Conservation (phyloP, 768 basidiomycete species). For the Mycena alexandri region DNA sequence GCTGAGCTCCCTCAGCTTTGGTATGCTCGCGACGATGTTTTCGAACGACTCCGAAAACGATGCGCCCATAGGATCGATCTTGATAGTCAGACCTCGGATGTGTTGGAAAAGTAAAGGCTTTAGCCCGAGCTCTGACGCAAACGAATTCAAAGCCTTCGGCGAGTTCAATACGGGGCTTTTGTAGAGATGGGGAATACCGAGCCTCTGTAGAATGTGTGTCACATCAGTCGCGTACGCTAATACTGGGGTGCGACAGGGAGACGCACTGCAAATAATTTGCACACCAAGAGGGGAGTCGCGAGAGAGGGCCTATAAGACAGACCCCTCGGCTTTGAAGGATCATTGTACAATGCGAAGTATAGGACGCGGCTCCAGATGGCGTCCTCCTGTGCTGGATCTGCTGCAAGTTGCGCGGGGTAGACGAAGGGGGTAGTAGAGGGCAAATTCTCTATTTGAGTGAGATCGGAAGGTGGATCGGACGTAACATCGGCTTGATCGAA, state of each 20-base stretch:
- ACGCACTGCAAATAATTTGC: conserved; percentile 18
- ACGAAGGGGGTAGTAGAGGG: neutral
- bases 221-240: neutral
- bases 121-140: neutral
- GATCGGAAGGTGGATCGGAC: too few relatives aligned
- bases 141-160: neutral
- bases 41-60: neutral
- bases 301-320: neutral
- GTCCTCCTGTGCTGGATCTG: conserved; percentile 7
- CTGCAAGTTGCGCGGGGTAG: conserved; percentile 8
- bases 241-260: neutral
- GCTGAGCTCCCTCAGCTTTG: neutral
- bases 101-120: conserved; percentile 2
- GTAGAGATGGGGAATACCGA: conserved; percentile 18
- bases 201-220: neutral
- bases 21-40: neutral
- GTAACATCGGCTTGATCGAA: neutral
- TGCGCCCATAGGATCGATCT: neutral
- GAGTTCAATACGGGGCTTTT: neutral
- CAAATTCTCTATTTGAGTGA: neutral
- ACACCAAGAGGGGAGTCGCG: conserved; percentile 9
- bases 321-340: neutral
- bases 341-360: neutral
- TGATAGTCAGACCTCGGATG: neutral
- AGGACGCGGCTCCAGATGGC: conserved; percentile 23